Base-by-base conservation (phyloP, 768 basidiomycete genomes). In the Pholiota microspora region DNA sequence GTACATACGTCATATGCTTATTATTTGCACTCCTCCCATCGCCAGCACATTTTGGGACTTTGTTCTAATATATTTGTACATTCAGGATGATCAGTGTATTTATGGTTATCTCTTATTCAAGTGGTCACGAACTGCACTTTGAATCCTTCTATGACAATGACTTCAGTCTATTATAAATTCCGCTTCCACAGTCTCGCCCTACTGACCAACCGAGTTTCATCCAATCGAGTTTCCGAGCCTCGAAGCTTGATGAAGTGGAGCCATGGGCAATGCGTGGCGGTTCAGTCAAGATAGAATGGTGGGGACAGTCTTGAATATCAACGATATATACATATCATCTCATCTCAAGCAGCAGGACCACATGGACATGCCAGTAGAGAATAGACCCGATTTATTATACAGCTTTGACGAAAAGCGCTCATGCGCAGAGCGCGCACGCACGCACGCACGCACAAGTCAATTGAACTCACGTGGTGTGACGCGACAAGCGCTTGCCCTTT, bases 381-480 rank as follows among this genome's bases (percentile, higher is more conserved):
- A n/a, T n/a, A n/a, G n/a, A n/a, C n/a, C n/a, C n/a, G n/a, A n/a
- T n/a, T n/a, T n/a, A n/a, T n/a, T n/a, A n/a, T n/a, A n/a, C n/a
- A n/a, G n/a, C n/a, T n/a, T n/a, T n/a, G n/a, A n/a, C n/a, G n/a
- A n/a, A n/a, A n/a, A n/a, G n/a, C n/a, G n/a, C n/a, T n/a, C n/a
- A n/a, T n/a, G n/a, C 24, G 45, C 15, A 23, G 45, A 21, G 45
- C 45, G n/a, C n/a, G n/a, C n/a, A n/a, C 6, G 4, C 5, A 46
- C 7, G 7, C 28, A 12, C 31, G 32, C n/a, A 25, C 31, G 32
- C 29, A 29, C 28, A 18, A 31, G 12, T 9, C 31, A 9, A 7
- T 13, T 25, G 48, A 18, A 31, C 18, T 21, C 59, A 61, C 54
- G 44, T 61, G 59, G 47, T 46, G 59, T 53, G 53, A 61, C 57